Base-by-base conservation (phyloP, 2,329 filamentous ascomycete species). In the Pseudocercospora macadamiae region DNA sequence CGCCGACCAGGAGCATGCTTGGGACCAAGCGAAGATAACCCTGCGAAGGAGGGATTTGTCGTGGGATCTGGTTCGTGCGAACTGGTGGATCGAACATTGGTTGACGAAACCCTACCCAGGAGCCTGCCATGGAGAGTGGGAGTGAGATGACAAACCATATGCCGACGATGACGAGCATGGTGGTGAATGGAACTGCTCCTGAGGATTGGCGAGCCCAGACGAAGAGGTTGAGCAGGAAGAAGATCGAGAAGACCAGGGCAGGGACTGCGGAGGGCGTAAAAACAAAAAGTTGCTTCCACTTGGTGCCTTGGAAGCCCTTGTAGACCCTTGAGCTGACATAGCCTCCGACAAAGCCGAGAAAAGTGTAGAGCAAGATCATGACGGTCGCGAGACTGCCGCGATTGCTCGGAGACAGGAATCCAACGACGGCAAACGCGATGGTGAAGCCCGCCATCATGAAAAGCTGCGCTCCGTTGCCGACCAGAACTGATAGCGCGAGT, bases 121-220 rank as follows among this genome's bases (percentile, higher is more conserved):
- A 96, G 54, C 95, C 95, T 6, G 86, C 88, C 61, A 96, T 84
- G 25, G 92, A 96, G 42, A 97, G 83, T 5, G 95, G 95, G 2
- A 97, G 89, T 34, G 91, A 96, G 73, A 99, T 96, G 71, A 97
- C 74, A 77, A 99, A 99, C 95, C 95, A 99, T 71, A 99, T 97
- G 64, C 84, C 83, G 47, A 99, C 83, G 58, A 97, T 87, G 55
- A 96, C 89, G 42, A 99, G 82, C 95, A 99, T 99, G 8, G 95
- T 99, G 2, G 89, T 91, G 72, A 99, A 96, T 0, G 95, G 95
- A 1, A 99, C 95, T 7, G 95, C 95, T 21, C 95, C 95, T 21
- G 91, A 96, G 1, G 93, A 96, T 57, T 88, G 82, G 70, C 96
- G 92, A 39, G 90, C 91, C 92, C 95, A 97, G 39, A 99, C 86